Conservation (phyloP, 2,329 filamentous ascomycete species). For the Dothistroma pini region DNA sequence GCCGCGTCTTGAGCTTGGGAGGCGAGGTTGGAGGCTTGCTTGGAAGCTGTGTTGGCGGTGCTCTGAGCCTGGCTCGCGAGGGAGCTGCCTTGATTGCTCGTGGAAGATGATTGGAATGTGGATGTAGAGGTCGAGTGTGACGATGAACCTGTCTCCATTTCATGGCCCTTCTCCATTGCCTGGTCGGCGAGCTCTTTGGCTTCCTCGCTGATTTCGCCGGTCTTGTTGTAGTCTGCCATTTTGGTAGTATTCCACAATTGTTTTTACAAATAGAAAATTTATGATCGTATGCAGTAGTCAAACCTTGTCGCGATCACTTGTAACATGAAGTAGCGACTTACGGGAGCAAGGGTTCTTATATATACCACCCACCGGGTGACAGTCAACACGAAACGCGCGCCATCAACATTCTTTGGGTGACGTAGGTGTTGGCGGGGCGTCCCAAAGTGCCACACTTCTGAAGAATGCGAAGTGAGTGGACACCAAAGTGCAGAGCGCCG, state of each 20-base stretch:
- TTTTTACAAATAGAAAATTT: not conserved
- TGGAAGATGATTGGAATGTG: not conserved
- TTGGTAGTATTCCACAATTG: not conserved
- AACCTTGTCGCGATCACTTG: not conserved
- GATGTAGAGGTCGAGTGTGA: not conserved
- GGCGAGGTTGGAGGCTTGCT: not conserved
- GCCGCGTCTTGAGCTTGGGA: not conserved
- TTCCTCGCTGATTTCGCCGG: slow-evolving; percentile 1
- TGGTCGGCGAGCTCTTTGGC: slow-evolving; percentile 2
- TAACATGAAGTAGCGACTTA: not conserved
- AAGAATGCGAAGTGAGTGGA: not conserved
- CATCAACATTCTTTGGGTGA: not conserved
- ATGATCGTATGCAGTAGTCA: not conserved
- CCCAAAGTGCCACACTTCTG: not conserved
- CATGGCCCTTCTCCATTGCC: not conserved
- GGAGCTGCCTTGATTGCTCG: not conserved
- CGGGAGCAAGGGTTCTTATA: not conserved
- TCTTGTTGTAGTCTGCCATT: slow-evolving; percentile 1
- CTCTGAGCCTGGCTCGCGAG: not conserved
- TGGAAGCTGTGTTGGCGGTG: not conserved
- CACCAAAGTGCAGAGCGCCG: not conserved
- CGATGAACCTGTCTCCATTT: not conserved
- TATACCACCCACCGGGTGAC: not conserved
- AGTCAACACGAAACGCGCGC: not conserved
- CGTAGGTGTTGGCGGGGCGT: not conserved